Evolutionary conservation across 2,329 filamentous ascomycete species (phyloP).

Genomic region (Aspergillus brunneoviolaceus): DNA sequence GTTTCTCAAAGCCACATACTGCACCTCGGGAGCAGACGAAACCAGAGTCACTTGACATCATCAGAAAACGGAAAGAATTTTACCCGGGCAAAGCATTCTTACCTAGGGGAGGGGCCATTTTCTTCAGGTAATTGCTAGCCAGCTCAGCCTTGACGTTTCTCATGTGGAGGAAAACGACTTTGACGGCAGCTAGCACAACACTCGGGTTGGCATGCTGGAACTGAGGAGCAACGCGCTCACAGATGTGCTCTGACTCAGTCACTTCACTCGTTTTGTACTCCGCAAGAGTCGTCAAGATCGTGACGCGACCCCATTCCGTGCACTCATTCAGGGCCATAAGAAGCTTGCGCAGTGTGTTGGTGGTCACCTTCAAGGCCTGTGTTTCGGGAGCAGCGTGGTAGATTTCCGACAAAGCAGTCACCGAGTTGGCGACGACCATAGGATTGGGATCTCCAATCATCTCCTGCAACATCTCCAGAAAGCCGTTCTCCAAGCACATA

Average conservation of each 20-base stretch:
- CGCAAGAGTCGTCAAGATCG: slow-evolving; percentile 83
- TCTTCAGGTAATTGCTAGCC: slow-evolving; percentile 85
- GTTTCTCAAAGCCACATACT: slow-evolving; percentile 94
- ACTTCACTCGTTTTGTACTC: slow-evolving; percentile 83
- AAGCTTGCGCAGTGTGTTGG: slow-evolving; percentile 86
- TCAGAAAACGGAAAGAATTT: slow-evolving; percentile 18
- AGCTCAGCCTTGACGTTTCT: slow-evolving; percentile 74
- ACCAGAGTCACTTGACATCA: slow-evolving; percentile 77
- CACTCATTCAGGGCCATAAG: slow-evolving; percentile 96
- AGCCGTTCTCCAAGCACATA: slow-evolving; percentile 95
- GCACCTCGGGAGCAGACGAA: slow-evolving; percentile 92
- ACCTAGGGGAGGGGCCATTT: slow-evolving; percentile 97
- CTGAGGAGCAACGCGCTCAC: slow-evolving; percentile 90
- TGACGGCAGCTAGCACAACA: slow-evolving; percentile 95
- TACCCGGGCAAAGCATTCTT: slow-evolving; percentile 31
- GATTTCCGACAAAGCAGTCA: slow-evolving; percentile 91
- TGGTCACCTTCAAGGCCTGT: slow-evolving; percentile 77
- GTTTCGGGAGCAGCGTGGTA: slow-evolving; percentile 87
- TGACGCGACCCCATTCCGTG: slow-evolving; percentile 96
- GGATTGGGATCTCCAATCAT: slow-evolving; percentile 96
- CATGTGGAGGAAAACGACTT: slow-evolving; percentile 98
- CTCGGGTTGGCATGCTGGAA: slow-evolving; percentile 98
- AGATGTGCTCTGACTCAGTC: slow-evolving; percentile 97
- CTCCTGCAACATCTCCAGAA: slow-evolving; percentile 89
- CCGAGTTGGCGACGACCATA: slow-evolving; percentile 98